Base-by-base conservation (phyloP, 306 rosid genomes). In the Castanea crenata region DNA sequence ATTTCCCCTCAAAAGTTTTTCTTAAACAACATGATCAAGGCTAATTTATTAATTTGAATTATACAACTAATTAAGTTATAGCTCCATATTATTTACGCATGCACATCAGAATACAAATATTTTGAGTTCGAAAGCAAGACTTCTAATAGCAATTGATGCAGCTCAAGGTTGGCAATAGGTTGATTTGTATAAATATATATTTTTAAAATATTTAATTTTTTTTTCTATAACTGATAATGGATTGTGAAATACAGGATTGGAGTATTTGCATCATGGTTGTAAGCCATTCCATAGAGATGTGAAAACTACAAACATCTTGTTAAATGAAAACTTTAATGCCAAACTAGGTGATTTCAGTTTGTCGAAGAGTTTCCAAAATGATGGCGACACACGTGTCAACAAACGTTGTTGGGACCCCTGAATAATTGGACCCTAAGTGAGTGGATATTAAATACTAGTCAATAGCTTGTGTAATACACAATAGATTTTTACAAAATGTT, bases 301-400 rank as follows among this genome's bases (percentile, higher is more conserved):
- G 25, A 87, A 84, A 59, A 71, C 86, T 6, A 27, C 80, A 61
- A 84, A 84, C 67, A 87, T 87, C 44, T 73, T 81, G 80, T 25
- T 87, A 16, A 71, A 71, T 8, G 84, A 87, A 4, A 83, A 44
- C 27, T 81, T 87, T 19, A 78, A 84, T 68, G 86, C 86, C 44
- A 86, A 81, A 78, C 70, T 86, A 13, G 85, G 82, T 2, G 90
- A 86, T 68, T 83, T 86, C 61, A 85, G 89, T 4, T 74, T 86
- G 13, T 80, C 87, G 10, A 83, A 52, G 75, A 74, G 58, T 72
- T 81, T 81, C 63, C 83, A 84, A 12, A 76, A 77, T 1, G 74
- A 81, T 21, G 73, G 18, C 13, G 75, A 69, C 38, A 78, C 73
- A 35, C 34, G 70, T 83, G 19, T 78, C 83, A 21, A 78, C 86